phyloP scores from a whole-genome alignment of 768 basidiomycete species.

The Leucosporidium yakuticum region DNA sequence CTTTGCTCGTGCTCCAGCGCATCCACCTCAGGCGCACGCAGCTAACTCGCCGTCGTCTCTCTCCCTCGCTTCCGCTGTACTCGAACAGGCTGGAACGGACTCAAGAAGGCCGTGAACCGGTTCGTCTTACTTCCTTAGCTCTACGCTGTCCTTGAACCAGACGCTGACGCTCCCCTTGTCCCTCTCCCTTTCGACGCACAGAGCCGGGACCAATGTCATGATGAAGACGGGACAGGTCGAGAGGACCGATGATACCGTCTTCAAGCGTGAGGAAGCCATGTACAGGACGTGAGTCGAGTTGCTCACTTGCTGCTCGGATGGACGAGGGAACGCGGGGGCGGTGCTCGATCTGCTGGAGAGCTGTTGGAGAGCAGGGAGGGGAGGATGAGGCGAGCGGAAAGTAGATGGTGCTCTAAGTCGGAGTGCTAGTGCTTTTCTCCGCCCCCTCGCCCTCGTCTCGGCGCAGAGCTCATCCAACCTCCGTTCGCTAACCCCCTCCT shows the following conservation, averaged over 20 bases:
- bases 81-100: constrained; percentile 44
- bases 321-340: neutral
- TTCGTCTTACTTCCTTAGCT: no score
- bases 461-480: neutral
- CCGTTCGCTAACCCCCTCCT: neutral
- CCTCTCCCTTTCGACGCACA: no score
- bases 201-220: constrained; percentile 87
- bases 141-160: no score
- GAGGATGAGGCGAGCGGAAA: no score
- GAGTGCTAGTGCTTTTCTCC: neutral
- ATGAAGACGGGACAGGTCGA: constrained; percentile 99
- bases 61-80: no score
- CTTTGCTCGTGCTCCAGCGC: neutral
- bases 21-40: no score
- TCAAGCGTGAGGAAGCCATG: constrained; percentile 85
- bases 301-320: neutral
- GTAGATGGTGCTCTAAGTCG: neutral
- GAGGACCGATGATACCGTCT: constrained; percentile 85
- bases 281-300: constrained; percentile 66
- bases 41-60: no score
- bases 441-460: neutral
- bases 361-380: neutral
- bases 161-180: no score
- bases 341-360: neutral
- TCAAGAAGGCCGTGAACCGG: constrained; percentile 89